Conservation (phyloP, 1,284 basidiomycete genomes). For the Kwoniella shivajii region DNA sequence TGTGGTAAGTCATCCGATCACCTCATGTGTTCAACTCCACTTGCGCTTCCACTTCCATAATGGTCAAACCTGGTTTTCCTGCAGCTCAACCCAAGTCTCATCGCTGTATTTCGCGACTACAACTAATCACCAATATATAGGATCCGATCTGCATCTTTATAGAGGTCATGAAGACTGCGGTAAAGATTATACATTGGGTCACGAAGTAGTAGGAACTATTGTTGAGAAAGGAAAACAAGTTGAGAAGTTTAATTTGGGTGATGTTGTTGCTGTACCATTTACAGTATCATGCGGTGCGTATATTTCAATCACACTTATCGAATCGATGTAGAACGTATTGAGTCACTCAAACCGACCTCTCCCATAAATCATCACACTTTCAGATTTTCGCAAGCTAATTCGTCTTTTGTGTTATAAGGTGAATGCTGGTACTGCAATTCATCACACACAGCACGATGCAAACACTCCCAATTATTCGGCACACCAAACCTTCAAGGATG, state of each 20-base stretch:
- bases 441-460: constrained; percentile 76
- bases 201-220: constrained; percentile 81
- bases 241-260: constrained; percentile 68
- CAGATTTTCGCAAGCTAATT: not conserved
- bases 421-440: constrained; percentile 63
- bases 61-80: constrained; percentile 53
- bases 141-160: constrained; percentile 81
- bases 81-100: no score
- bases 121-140: no score
- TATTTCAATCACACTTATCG: not conserved
- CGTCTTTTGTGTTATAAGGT: constrained; percentile 25
- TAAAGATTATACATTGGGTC: constrained; percentile 59
- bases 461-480: constrained; percentile 69
- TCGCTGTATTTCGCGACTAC: no score
- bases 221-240: constrained; percentile 71
- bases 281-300: constrained; percentile 77
- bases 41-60: not conserved
- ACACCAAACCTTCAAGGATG: constrained; percentile 72
- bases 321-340: not conserved
- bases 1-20: constrained; percentile 36
- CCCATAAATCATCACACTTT: not conserved
- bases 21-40: not conserved
- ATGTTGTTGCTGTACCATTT: constrained; percentile 85
- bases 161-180: constrained; percentile 59
- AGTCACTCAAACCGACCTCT: not conserved